Percentiles rank a stretch among this genome's conserved stretches.
Conservation (phyloP, 2,329 filamentous ascomycete species). For the Parasarocladium wereldwijsianum region DNA sequence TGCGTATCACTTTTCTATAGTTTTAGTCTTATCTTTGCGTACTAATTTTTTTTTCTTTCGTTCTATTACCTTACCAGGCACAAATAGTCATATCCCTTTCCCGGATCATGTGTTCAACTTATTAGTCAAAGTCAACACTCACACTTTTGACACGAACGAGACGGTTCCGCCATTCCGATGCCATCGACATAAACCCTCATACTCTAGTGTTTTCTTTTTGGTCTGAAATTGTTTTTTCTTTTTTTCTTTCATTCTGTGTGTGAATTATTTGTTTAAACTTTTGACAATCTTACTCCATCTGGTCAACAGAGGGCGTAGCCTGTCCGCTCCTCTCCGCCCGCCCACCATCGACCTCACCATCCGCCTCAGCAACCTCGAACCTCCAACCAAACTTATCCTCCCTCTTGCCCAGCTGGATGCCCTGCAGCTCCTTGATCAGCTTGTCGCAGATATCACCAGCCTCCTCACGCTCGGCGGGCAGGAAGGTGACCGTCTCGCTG, state of each 20-base stretch:
- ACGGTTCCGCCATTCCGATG: too few relatives aligned
- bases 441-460: slow-evolving; percentile 60
- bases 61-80: too few relatives aligned
- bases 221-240: background rate
- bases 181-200: too few relatives aligned
- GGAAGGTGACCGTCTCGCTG: slow-evolving; percentile 39
- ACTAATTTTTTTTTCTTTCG: too few relatives aligned
- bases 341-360: slow-evolving; percentile 24
- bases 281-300: slow-evolving; percentile 22
- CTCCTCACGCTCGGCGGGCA: slow-evolving; percentile 42
- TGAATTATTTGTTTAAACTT: background rate
- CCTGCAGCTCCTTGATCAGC: slow-evolving; percentile 64
- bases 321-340: slow-evolving; percentile 9
- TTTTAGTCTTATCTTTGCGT: too few relatives aligned
- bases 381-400: slow-evolving; percentile 69
- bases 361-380: slow-evolving; percentile 26
- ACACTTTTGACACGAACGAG: too few relatives aligned
- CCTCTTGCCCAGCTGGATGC: slow-evolving; percentile 69
- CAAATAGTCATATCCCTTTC: too few relatives aligned
- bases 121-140: too few relatives aligned
- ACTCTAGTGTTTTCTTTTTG: background rate
- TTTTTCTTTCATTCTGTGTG: slow-evolving; percentile 5
- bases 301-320: slow-evolving; percentile 15
- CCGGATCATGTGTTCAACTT: too few relatives aligned
- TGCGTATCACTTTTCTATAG: too few relatives aligned